These are phyloP conservation scores for Cinnamomum micranthum DNA, from an alignment of 164 flowering plant species.

Conservation along the genomic window DNA sequence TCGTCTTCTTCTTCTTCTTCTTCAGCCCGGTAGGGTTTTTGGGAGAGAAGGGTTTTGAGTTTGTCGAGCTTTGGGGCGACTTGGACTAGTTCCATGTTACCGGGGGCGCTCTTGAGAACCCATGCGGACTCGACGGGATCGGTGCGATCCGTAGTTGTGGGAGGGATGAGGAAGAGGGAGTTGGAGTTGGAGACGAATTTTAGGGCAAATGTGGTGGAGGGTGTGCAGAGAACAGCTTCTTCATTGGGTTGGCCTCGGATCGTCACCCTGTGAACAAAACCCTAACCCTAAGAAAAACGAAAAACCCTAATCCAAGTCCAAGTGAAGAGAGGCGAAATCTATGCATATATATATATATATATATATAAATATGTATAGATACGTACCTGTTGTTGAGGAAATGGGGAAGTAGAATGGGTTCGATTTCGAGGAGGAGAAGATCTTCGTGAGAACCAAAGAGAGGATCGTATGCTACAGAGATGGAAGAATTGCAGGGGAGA, in stretches of 20 bases:
- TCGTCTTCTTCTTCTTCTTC: slow-evolving; percentile 30
- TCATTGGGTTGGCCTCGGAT: slow-evolving; percentile 76
- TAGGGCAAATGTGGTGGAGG: slow-evolving; percentile 67
- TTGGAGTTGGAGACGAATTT: slow-evolving; percentile 88
- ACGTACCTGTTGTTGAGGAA: slow-evolving; percentile 55
- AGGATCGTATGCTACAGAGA: slow-evolving; percentile 65
- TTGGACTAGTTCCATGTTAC: slow-evolving; percentile 74
- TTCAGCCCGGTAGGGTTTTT: slow-evolving; percentile 46
- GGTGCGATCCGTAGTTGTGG: slow-evolving; percentile 24
- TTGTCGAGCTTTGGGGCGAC: slow-evolving; percentile 79
- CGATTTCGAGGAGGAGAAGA: slow-evolving; percentile 77
- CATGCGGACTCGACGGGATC: slow-evolving; percentile 24
- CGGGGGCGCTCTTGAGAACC: slow-evolving; percentile 65
- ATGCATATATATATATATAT: too few relatives aligned
- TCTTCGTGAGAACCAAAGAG: slow-evolving; percentile 73
- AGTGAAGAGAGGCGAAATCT: background rate
- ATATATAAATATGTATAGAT: too few relatives aligned
- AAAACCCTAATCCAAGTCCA: background rate
- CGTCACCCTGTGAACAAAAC: slow-evolving; percentile 36
- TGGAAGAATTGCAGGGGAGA: slow-evolving; percentile 50
- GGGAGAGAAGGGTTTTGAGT: slow-evolving; percentile 53
- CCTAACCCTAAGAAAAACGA: background rate
- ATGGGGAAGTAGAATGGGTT: slow-evolving; percentile 70
- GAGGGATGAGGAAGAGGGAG: slow-evolving; percentile 75
- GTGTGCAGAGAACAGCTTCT: slow-evolving; percentile 86